Base-by-base conservation (phyloP, 169 alveolate species). In the Cryptosporidium muris region DNA sequence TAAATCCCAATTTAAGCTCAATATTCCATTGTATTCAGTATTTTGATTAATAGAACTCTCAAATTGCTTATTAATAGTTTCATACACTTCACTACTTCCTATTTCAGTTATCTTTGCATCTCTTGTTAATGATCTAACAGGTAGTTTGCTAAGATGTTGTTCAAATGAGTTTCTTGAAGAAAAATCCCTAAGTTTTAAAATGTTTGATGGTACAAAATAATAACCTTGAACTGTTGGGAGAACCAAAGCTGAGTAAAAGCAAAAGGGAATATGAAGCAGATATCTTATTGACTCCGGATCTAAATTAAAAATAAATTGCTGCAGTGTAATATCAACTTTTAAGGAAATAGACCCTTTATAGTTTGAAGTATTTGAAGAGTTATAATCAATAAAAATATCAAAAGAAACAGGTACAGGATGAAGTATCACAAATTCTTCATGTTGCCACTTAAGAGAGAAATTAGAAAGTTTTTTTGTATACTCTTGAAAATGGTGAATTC, bases 371-470 rank as follows among this genome's bases (percentile, higher is more conserved):
- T n/a, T 16, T 11, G 60, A 58, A 14, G 14, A 58, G 12, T 74
- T 54, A 25, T 74, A 40, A 11, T 60, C 38, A 16, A 74, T 54
- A 34, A 14, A 8, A 7, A 42, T 74, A 36, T 74, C 60, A 1
- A 74, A 51, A 12, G 60, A 48, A 3, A 74, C 49, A n/a, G 85
- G 85, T 9, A 74, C 48, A 43, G 85, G 85, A 48, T 74, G 74
- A 4, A 74, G 40, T 34, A 74, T 60, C 11, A 68, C 60, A 48
- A 74, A 74, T 42, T 74, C 85, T 37, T 58, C 60, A 45, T 74
- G 14, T 42, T 25, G 25, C 25, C 25, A 25, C 25, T 25, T 25
- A 25, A 25, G 25, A 25, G 25, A 25, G 25, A 25, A 25, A 25
- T 25, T 25, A 25, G 25, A 25, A 25, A 25, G 25, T 25, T 25